Base-by-base conservation (phyloP, 768 basidiomycete species). In the Kwoniella shandongensis region DNA sequence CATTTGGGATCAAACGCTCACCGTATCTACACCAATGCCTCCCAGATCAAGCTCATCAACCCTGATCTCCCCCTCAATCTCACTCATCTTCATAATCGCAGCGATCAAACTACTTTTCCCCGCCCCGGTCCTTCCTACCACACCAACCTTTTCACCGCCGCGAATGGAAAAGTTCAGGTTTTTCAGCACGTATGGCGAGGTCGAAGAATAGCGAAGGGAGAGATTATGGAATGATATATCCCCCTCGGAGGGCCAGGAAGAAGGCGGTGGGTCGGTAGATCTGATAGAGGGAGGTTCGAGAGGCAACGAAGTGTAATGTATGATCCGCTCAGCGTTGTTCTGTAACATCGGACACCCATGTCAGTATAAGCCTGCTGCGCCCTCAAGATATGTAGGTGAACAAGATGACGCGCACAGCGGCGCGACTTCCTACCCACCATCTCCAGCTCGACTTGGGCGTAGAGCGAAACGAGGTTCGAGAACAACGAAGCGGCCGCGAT, bases 91-190 rank as follows among this genome's bases (percentile, higher is more conserved):
- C 65, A 79, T 79, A 82, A 71, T 86, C 81, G 18, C 89, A 38
- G 75, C 70, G 0, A 65, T 59, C 26, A 56, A 70, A 62, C 68
- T 67, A 41, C 62, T 67, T 56, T 79, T 79, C 10, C 77, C 78
- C 40, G 86, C 86, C 26, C 81, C 92, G 3, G 93, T 97, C 38
- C 82, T 65, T 0, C 81, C 82, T n/a, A 81, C 80, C 53, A 96
- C 85, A 18, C 94, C 94, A 13, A 76, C 83, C 76, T 92, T 94
- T 73, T 93, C 88, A 44, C 82, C 84, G 0, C 88, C 80, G 66
- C 84, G 80, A 65, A 92, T 85, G 7, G 75, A 81, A 58, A 98
- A 75, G 12, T 82, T 83, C 50, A 97, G 81, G 25, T 86, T 81
- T 63, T 83, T 87, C n/a, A 97, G 76, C 7, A 92, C 88, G 17